Evolutionary conservation across 768 basidiomycete species (phyloP).

Genomic region (Amanita pseudoporphyria): DNA sequence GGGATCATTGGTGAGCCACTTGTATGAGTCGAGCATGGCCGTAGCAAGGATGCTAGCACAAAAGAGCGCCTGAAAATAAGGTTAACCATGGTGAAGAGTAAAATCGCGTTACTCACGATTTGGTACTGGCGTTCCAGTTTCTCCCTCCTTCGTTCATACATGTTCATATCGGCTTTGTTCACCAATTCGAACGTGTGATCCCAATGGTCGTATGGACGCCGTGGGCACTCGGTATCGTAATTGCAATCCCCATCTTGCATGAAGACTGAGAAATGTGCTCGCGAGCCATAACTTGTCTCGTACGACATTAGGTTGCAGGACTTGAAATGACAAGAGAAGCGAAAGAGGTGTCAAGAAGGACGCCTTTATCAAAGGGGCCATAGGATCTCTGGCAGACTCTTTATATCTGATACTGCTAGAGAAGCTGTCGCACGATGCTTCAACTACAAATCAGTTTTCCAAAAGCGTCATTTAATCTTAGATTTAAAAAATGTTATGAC

Average conservation of each 20-base stretch:
- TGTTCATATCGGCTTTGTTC: neutral
- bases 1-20: neutral
- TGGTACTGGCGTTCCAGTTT: neutral
- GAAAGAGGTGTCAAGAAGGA: too few relatives aligned
- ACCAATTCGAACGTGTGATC: neutral
- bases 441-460: too few relatives aligned
- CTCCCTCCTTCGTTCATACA: neutral
- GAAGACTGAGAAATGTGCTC: neutral
- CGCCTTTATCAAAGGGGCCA: too few relatives aligned
- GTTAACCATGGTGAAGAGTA: neutral
- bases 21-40: neutral
- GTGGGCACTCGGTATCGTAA: neutral
- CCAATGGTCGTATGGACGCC: neutral
- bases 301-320: too few relatives aligned
- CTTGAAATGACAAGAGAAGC: too few relatives aligned
- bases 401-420: too few relatives aligned
- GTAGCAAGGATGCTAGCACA: neutral
- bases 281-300: neutral
- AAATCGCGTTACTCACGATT: neutral
- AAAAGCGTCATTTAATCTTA: too few relatives aligned
- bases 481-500: too few relatives aligned
- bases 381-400: too few relatives aligned
- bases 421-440: too few relatives aligned
- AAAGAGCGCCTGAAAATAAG: neutral
- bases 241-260: neutral